Conservation (phyloP, 352 stramenopile genomes). For the Globisporangium rhizosaccharum region DNA sequence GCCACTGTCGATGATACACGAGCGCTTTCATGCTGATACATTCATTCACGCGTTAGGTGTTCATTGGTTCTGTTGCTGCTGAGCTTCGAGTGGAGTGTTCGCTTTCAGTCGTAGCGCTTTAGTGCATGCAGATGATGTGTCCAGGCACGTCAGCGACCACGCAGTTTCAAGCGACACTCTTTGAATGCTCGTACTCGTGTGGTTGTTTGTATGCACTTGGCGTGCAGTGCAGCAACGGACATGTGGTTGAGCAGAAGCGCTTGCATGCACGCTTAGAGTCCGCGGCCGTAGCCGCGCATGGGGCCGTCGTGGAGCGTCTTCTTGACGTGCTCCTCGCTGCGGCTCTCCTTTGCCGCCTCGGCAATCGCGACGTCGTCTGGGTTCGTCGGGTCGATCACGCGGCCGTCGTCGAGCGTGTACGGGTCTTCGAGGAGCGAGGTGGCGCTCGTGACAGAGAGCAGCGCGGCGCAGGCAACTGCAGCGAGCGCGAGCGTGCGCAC, state of each 20-base stretch:
- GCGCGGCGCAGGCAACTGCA: not conserved
- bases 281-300: conserved; percentile 5
- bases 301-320: conserved; percentile 7
- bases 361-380: not conserved
- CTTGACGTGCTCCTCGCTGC: not conserved
- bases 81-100: too few species aligned
- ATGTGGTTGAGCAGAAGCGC: not conserved
- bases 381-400: conserved; percentile 9
- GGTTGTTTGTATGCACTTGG: too few species aligned
- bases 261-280: not conserved
- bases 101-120: too few species aligned
- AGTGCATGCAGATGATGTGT: too few species aligned
- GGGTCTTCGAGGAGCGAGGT: conserved; percentile 2
- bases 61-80: too few species aligned
- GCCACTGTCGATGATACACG: too few species aligned
- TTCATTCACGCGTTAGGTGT: too few species aligned
- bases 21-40: too few species aligned
- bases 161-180: too few species aligned
- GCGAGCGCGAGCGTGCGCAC: conserved; percentile 1
- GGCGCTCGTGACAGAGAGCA: not conserved
- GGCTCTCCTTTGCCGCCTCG: not conserved
- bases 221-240: not conserved
- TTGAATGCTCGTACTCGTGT: too few species aligned
- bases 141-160: too few species aligned
- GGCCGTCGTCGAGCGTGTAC: conserved; percentile 7